Base-by-base conservation (phyloP, 2,329 filamentous ascomycete genomes). In the Pseudogymnoascus sp. region DNA sequence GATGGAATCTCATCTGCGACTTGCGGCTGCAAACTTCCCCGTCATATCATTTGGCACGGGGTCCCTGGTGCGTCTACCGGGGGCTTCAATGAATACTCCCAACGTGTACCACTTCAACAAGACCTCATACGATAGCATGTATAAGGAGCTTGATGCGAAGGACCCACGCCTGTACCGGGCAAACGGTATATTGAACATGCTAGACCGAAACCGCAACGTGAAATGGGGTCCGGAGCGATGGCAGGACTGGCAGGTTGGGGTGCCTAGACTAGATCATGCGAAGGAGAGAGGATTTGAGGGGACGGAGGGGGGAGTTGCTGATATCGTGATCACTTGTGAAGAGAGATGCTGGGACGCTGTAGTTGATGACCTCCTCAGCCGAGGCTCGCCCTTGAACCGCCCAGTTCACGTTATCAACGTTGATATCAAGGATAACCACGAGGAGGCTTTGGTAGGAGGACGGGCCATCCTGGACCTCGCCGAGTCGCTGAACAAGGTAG, bases 21-120 rank as follows among this genome's bases (percentile, higher is more conserved):
- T 99, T 35, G 91, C 94, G 4, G 84, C 89, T 64, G 90, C 91
- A 58, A 79, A 87, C 58, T 97, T 94, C 71, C 94, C 94, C n/a
- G 93, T 96, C 68, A 95, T 97, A 69, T 97, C 93, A 15, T 99
- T 97, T 74, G 94, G 94, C 65, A 99, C 94, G 0, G 94, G 94
- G 62, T 96, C 92, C 15, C 86, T 96, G 15, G 94, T 99, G 68
- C 91, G 94, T 27, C 81, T 99, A 0, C 94, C 94, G 0, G 94
- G 94, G 0, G 93, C 94, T 1, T 89, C 88, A 35, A 94, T 97
- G 66, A 89, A 86, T 5, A 91, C 97, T 74, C 94, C 94, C 59
- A 99, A 99, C 73, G 92, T 97, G 70, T 99, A 97, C 80, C 87
- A 91, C 70, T 99, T 99, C 85, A 97, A 99, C 79, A 91, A 89